These are phyloP conservation scores for Babesia gibsoni DNA, from an alignment of 169 alveolate genomes.

Conservation along the genomic window DNA sequence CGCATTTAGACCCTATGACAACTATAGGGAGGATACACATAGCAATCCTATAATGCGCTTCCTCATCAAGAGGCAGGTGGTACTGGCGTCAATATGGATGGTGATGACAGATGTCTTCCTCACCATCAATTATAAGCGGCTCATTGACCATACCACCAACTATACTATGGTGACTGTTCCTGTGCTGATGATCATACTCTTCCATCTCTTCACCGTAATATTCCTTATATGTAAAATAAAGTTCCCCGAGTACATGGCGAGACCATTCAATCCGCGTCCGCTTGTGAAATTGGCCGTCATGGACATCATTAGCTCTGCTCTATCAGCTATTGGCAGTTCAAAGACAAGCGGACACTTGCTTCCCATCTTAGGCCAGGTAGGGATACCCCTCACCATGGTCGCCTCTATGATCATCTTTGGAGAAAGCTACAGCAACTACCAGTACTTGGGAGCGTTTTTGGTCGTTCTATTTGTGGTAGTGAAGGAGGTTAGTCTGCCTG, in stretches of 20 bases:
- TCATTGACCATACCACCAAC: constrained; percentile 61
- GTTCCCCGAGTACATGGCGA: constrained; percentile 33
- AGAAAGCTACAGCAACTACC: constrained; percentile 40
- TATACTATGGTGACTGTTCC: constrained; percentile 52
- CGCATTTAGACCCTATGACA: too few species aligned
- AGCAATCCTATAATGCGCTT: too few species aligned
- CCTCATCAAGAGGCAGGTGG: too few species aligned
- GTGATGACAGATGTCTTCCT: constrained; percentile 55
- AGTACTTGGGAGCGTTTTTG: constrained; percentile 42
- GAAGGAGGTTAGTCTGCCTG: constrained; percentile 26
- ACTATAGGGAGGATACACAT: too few species aligned
- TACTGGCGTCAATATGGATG: constrained; percentile 20
- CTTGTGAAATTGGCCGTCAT: constrained; percentile 22
- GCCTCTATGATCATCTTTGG: constrained; percentile 44
- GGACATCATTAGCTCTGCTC: constrained; percentile 33
- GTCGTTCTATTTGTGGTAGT: constrained; percentile 31
- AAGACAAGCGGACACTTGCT: constrained; percentile 60
- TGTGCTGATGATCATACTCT: constrained; percentile 11
- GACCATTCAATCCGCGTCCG: constrained; percentile 43
- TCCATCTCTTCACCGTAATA: not conserved
- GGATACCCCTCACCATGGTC: constrained; percentile 60
- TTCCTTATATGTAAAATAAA: constrained; percentile 3
- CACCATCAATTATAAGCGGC: constrained; percentile 48
- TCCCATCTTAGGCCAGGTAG: constrained; percentile 51
- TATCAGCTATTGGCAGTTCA: constrained; percentile 55